phyloP scores from a whole-genome alignment of 2,329 filamentous ascomycete species.

The Domatiomyces catenatus region DNA sequence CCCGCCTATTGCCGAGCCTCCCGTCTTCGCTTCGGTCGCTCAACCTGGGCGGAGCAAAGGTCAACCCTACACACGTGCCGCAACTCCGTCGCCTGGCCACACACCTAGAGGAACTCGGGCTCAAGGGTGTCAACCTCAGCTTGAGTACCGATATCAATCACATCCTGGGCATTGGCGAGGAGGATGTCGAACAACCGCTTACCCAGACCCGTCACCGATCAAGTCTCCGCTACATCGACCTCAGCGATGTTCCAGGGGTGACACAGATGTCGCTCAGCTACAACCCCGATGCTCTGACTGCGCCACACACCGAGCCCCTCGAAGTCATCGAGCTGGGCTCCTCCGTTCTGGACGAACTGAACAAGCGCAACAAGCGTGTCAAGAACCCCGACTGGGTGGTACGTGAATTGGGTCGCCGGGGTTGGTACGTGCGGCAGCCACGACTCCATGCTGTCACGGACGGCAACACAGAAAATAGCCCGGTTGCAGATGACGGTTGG shows the following conservation, averaged over 20 bases:
- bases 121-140: conserved; percentile 51
- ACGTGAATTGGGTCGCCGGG: conserved; percentile 51
- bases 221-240: conserved; percentile 58
- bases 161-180: conserved; percentile 34
- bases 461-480: conserved; percentile 6
- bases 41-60: conserved; percentile 59
- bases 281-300: conserved; percentile 43
- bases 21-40: conserved; percentile 55
- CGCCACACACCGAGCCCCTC: conserved; percentile 47
- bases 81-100: conserved; percentile 51
- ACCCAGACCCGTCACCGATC: conserved; percentile 28
- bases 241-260: conserved; percentile 50
- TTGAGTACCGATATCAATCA: conserved; percentile 46
- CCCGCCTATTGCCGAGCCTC: conserved; percentile 48
- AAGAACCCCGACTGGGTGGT: conserved; percentile 52
- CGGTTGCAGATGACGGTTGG: conserved; percentile 38
- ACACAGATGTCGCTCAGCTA: conserved; percentile 44
- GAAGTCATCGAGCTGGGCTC: conserved; percentile 63
- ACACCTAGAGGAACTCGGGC: conserved; percentile 59
- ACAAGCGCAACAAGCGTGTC: conserved; percentile 36
- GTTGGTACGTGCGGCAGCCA: conserved; percentile 46
- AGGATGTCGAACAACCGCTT: conserved; percentile 22
- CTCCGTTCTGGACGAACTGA: conserved; percentile 50
- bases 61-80: conserved; percentile 49
- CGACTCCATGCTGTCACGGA: conserved; percentile 23